Evolutionary conservation across 225 moss, liverwort and hornwort species (phyloP).

Genomic region (Physcomitrellopsis africana): DNA sequence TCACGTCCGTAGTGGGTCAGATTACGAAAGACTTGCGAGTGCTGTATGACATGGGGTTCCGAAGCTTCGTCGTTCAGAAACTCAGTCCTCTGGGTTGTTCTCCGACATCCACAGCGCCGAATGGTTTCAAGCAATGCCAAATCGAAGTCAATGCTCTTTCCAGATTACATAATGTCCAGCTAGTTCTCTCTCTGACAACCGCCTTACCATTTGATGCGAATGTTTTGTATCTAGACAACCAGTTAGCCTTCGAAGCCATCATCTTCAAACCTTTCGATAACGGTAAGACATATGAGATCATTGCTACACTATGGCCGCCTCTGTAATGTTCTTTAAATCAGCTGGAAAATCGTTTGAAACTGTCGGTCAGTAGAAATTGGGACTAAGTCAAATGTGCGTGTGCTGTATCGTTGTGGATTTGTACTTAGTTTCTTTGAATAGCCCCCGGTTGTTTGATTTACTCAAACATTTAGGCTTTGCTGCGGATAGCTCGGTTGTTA

Average conservation of each 20-base stretch:
- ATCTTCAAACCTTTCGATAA: not conserved
- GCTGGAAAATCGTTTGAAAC: not conserved
- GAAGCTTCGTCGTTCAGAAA: conserved; percentile 43
- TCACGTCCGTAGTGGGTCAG: conserved; percentile 38
- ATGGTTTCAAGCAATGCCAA: conserved; percentile 29
- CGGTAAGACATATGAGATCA: not conserved
- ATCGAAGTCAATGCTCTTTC: not conserved
- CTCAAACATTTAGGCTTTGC: too few relatives aligned
- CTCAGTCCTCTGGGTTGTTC: conserved; percentile 46
- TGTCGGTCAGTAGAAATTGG: too few relatives aligned
- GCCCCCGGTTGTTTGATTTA: too few relatives aligned
- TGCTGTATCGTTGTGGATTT: too few relatives aligned
- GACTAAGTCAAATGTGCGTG: too few relatives aligned
- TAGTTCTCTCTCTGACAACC: not conserved
- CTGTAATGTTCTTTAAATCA: not conserved
- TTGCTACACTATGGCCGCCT: too few relatives aligned
- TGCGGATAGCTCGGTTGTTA: too few relatives aligned
- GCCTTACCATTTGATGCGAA: not conserved
- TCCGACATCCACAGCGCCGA: not conserved
- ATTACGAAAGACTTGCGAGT: conserved; percentile 21
- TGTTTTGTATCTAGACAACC: conserved; percentile 7
- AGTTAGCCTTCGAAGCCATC: not conserved
- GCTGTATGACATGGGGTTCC: conserved; percentile 53
- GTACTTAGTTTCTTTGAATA: too few relatives aligned
- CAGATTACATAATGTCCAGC: conserved; percentile 31